A percentile compares a stretch with the other conserved stretches of the same genome.
Conservation (phyloP, 768 basidiomycete genomes). For the Boletellus sp. region DNA sequence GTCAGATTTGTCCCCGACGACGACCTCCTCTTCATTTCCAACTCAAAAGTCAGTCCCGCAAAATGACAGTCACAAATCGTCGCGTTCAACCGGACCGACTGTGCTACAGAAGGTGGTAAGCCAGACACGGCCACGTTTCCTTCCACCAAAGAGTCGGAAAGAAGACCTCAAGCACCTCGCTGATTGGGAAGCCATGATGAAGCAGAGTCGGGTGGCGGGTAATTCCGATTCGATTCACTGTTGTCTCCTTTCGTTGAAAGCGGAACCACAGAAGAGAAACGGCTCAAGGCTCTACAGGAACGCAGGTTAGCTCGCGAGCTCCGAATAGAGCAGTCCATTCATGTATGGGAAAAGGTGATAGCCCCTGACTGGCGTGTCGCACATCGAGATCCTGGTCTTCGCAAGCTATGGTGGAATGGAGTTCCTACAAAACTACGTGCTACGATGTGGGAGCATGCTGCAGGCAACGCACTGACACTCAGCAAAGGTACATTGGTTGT, state of each 20-base stretch:
- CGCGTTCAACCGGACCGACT: constrained; percentile 64
- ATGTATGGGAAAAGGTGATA: constrained; percentile 75
- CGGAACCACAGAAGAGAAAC: constrained; percentile 58
- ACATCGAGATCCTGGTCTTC: constrained; percentile 57
- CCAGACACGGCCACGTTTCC: constrained; percentile 75
- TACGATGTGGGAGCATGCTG: constrained; percentile 78
- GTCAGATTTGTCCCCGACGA: constrained; percentile 20
- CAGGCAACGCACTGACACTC: constrained; percentile 78
- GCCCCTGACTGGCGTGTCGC: constrained; percentile 82
- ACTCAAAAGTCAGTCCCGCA: constrained; percentile 15
- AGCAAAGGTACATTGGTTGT: constrained; percentile 59
- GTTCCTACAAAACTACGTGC: constrained; percentile 81
- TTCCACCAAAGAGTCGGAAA: constrained; percentile 76
- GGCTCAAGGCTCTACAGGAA: constrained; percentile 57
- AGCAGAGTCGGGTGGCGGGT: constrained; percentile 72
- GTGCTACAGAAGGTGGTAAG: constrained; percentile 75
- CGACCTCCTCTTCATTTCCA: constrained; percentile 33
- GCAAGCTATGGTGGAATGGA: constrained; percentile 84
- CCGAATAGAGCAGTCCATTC: constrained; percentile 64
- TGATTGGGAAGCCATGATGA: constrained; percentile 89
- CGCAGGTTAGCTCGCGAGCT: constrained; percentile 62
- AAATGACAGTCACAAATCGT: constrained; percentile 35
- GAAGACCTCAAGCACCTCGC: constrained; percentile 84
- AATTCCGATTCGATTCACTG: constrained; percentile 11
- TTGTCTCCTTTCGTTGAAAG: constrained; percentile 3